Evolutionary conservation across 108 stramenopile genomes (phyloP).

Genomic region (Nitzschia sp.): DNA sequence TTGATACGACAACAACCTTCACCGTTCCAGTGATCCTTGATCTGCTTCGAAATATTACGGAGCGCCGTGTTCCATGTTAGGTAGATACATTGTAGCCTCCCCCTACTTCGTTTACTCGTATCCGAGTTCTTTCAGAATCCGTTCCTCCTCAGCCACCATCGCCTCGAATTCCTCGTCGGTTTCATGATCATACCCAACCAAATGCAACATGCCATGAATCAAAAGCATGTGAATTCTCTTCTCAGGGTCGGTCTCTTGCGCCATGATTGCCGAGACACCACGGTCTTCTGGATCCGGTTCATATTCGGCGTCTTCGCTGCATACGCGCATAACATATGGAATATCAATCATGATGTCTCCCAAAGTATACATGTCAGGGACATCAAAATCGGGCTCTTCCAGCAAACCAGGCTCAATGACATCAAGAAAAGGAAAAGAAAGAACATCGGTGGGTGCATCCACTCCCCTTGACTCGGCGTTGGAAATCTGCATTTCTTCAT

Average conservation of each 20-base stretch:
- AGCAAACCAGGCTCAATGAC: constrained; percentile 55
- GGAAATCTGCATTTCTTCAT: constrained; percentile 72
- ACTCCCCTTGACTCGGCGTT: constrained; percentile 70
- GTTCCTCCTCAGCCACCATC: constrained; percentile 87
- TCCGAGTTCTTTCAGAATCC: constrained; percentile 66
- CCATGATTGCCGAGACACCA: constrained; percentile 89
- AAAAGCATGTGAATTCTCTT: constrained; percentile 85
- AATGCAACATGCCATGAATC: constrained; percentile 94
- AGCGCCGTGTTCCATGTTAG: too few relatives aligned
- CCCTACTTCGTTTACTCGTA: background rate
- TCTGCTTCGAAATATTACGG: too few relatives aligned
- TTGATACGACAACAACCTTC: background rate
- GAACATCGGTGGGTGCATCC: constrained; percentile 76
- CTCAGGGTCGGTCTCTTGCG: constrained; percentile 56
- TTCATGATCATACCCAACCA: constrained; percentile 95
- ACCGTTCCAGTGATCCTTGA: background rate
- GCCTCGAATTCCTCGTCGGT: constrained; percentile 90
- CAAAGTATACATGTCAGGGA: constrained; percentile 77
- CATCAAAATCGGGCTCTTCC: constrained; percentile 63
- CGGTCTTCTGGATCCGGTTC: constrained; percentile 77
- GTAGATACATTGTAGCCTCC: too few relatives aligned
- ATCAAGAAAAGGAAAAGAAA: constrained; percentile 82
- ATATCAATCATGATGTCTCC: constrained; percentile 91
- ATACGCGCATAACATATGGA: constrained; percentile 68
- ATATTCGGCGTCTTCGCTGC: constrained; percentile 31